Evolutionary conservation across 2,329 filamentous ascomycete genomes (phyloP).

Genomic region (Curvularia sp.): DNA sequence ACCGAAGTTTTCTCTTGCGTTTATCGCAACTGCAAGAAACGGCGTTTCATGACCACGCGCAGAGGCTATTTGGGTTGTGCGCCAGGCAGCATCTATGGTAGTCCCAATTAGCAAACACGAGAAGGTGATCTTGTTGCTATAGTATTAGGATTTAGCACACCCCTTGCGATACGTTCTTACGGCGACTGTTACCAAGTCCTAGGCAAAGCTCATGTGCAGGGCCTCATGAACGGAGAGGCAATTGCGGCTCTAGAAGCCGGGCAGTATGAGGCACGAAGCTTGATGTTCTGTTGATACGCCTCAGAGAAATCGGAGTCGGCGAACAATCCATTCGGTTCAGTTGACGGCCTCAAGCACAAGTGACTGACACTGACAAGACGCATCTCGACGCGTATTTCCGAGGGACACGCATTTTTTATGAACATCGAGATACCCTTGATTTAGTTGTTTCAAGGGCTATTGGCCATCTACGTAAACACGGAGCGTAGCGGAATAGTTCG

Average conservation of each 20-base stretch:
- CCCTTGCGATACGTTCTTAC: neutral
- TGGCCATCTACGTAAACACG: neutral
- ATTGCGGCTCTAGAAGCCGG: neutral
- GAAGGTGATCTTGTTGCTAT: slow-evolving; percentile 1
- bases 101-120: neutral
- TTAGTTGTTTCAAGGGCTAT: neutral
- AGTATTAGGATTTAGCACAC: neutral
- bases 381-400: neutral
- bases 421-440: neutral
- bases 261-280: neutral
- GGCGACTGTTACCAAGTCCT: neutral
- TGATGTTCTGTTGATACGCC: neutral
- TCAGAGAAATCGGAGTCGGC: neutral
- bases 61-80: slow-evolving; percentile 1
- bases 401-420: neutral
- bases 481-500: neutral
- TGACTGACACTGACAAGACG: neutral
- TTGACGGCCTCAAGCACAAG: neutral
- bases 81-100: neutral
- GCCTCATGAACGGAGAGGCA: slow-evolving; percentile 7
- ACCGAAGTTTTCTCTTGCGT: neutral
- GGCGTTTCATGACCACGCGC: slow-evolving; percentile 1
- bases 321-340: neutral
- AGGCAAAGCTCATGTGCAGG: slow-evolving; percentile 5
- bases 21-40: slow-evolving; percentile 2